Evolutionary conservation across 1,139 yeast species (phyloP), one percentile per base, ranked within the genome.

Genomic region (Magnusiomyces paraingens): DNA sequence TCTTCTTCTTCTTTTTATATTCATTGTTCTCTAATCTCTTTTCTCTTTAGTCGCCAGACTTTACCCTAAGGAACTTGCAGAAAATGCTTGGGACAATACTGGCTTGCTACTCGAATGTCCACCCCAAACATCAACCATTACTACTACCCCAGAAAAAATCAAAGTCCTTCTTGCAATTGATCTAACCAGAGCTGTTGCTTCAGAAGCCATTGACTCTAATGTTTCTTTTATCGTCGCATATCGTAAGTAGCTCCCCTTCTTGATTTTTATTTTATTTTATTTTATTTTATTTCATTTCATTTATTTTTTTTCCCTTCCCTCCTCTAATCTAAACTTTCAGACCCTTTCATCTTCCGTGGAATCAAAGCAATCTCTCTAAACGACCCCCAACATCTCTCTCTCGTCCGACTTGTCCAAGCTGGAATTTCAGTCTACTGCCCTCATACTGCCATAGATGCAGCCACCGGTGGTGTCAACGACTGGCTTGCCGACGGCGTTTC

Each of bases 401-500:
- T 93, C 52, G 68, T 93, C 43, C 79, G 79, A 56, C 75, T 94
- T 61, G 84, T 90, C 53, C 82, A 83, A 58, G 78, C 83, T 56
- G 87, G 87, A 17, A 80, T 93, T 58, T 81, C 91, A 55, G 99
- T 94, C 1, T 93, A 93, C 67, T 86, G 86, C 52, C 99, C 99
- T 17, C 99, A 94, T 66, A 91, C 99, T 0, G 93, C 98, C 0
- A 86, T 93, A 1, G 99, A 94, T 70, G 94, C 97, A 38, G 95
- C 95, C 11, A 70, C 71, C 17, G 89, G 87, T 11, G 99, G 99
- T 26, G 97, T 94, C 56, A 93, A 91, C 62, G 98, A 90, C 66
- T 93, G 95, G 84, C 74, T 93, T 44, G 86, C 81, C 0, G 81
- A 80, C 48, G 87, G 88, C 0, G 70, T 88, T 15, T 67, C 80